A percentile compares a stretch with the other conserved stretches of the same genome.
Conservation (phyloP, 352 stramenopile species). For the Pythium folliculosum region DNA sequence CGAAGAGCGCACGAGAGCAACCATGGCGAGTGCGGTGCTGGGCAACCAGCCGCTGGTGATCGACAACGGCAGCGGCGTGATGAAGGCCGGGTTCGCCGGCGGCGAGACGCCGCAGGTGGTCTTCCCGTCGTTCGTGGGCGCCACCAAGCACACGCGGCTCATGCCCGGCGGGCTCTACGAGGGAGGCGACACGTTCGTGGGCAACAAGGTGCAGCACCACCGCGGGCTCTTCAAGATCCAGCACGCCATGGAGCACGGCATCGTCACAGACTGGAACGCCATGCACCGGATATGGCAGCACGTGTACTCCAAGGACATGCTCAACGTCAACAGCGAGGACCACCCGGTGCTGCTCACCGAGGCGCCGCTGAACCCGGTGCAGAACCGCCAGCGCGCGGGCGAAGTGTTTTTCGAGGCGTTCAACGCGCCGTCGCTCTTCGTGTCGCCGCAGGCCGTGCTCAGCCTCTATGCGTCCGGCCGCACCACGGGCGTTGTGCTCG, state of each 20-base stretch:
- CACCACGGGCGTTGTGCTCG: constrained; percentile 88
- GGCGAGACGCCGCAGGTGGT: constrained; percentile 76
- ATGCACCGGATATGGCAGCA: constrained; percentile 92
- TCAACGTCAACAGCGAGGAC: constrained; percentile 85
- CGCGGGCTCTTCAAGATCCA: constrained; percentile 82
- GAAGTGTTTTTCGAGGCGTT: constrained; percentile 90
- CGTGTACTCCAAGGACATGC: constrained; percentile 88
- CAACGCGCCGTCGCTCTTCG: constrained; percentile 85
- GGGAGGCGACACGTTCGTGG: constrained; percentile 72
- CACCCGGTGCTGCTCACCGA: constrained; percentile 86
- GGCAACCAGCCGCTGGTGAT: constrained; percentile 88
- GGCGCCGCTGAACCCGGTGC: constrained; percentile 72
- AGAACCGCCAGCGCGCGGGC: constrained; percentile 74
- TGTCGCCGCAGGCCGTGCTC: constrained; percentile 84
- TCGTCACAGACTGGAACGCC: constrained; percentile 82
- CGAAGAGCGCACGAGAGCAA: constrained; percentile 7
- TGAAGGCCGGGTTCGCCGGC: constrained; percentile 83
- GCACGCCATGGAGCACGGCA: constrained; percentile 87
- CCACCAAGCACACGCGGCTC: constrained; percentile 81
- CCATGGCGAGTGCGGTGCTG: constrained; percentile 62
- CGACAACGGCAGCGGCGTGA: constrained; percentile 82
- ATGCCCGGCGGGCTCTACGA: constrained; percentile 85
- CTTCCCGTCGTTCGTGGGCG: constrained; percentile 74
- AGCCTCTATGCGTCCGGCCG: constrained; percentile 88
- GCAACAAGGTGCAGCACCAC: constrained; percentile 78